Conservation (phyloP, 805 yeast genomes). For the Nakazawaea wyomingensis region DNA sequence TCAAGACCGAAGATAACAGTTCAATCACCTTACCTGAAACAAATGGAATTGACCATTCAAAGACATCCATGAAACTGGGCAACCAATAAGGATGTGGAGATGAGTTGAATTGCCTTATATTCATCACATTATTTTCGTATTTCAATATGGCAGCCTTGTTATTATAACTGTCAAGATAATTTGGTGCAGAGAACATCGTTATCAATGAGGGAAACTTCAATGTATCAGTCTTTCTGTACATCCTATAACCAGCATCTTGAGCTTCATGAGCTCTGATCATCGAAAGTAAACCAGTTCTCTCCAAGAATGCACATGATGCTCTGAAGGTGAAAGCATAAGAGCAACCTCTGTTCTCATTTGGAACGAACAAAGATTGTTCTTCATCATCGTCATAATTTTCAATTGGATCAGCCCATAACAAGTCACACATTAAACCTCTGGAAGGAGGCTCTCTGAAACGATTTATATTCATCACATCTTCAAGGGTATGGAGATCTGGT, state of each 20-base stretch:
- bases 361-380: conserved; percentile 40
- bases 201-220: conserved; percentile 87
- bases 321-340: conserved; percentile 83
- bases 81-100: conserved; percentile 96
- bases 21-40: conserved; percentile 96
- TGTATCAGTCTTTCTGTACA: conserved; percentile 79
- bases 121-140: conserved; percentile 89
- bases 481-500: conserved; percentile 68
- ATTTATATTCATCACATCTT: conserved; percentile 64
- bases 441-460: conserved; percentile 93
- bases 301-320: conserved; percentile 76
- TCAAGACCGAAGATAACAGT: conserved; percentile 82
- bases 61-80: conserved; percentile 95
- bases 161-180: conserved; percentile 85
- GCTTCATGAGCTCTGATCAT: conserved; percentile 96
- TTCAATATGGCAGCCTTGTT: conserved; percentile 94
- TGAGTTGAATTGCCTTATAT: conserved; percentile 87
- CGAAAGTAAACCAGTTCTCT: conserved; percentile 72
- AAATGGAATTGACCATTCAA: conserved; percentile 95
- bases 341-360: conserved; percentile 83
- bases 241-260: conserved; percentile 94
- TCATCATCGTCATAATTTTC: conserved; percentile 69
- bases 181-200: conserved; percentile 94
- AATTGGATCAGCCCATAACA: conserved; percentile 95
- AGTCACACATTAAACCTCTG: conserved; percentile 87